Evolutionary conservation across 768 basidiomycete species (phyloP).

Genomic region (Mycena alexandri): DNA sequence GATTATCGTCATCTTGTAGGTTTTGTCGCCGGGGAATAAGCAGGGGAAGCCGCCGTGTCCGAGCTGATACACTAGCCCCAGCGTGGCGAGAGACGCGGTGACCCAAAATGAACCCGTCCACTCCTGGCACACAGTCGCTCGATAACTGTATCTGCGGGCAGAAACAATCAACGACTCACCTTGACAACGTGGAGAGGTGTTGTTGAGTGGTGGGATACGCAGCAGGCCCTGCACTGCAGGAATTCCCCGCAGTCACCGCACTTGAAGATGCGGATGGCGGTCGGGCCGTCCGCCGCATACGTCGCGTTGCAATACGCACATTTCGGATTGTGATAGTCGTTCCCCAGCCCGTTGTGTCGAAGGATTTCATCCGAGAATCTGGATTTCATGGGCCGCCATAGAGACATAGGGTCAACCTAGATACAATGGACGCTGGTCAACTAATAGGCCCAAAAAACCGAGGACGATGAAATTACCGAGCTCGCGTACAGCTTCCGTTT

Average conservation of each 20-base stretch:
- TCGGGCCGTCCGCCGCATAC: not conserved
- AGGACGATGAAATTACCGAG: constrained; percentile 15
- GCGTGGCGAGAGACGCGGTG: not conserved
- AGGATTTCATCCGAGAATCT: not conserved
- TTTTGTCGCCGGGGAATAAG: not conserved
- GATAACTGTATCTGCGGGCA: too few species aligned
- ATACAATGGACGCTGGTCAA: too few species aligned
- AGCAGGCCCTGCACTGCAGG: not conserved
- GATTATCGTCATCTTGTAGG: constrained; percentile 23
- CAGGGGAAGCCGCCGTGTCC: constrained; percentile 32
- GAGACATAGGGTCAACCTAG: too few species aligned
- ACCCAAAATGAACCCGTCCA: not conserved
- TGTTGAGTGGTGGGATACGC: not conserved
- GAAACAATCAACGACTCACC: too few species aligned
- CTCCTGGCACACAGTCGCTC: too few species aligned
- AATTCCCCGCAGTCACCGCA: not conserved
- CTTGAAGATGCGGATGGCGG: not conserved
- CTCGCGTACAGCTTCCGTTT: constrained; percentile 16
- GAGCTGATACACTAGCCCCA: constrained; percentile 20
- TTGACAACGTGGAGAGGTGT: not conserved
- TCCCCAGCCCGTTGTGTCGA: not conserved
- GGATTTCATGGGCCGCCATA: too few species aligned
- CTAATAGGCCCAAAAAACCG: too few species aligned
- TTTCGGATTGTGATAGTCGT: not conserved
- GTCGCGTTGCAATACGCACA: not conserved